Percentiles rank a stretch among this genome's conserved stretches.
Evolutionary conservation across 352 stramenopile genomes (phyloP).

Genomic region (Pythium aphanidermatum): DNA sequence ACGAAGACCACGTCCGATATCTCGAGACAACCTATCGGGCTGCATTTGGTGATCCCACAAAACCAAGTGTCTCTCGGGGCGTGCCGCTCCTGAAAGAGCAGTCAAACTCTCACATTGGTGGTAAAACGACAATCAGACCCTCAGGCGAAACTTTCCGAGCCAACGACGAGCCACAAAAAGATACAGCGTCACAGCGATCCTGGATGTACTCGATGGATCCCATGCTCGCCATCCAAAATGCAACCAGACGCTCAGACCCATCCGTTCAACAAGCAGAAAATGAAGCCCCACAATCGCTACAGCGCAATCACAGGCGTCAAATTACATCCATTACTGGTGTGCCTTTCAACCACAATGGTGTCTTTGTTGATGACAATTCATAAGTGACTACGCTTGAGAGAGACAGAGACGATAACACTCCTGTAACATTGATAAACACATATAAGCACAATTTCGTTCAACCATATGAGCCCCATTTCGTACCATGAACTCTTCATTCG

Average conservation of each 20-base stretch:
- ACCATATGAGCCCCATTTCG: not conserved
- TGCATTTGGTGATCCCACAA: conserved; percentile 33
- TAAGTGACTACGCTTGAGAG: conserved; percentile 11
- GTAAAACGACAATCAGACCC: conserved; percentile 53
- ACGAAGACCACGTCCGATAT: conserved; percentile 41
- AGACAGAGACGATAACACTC: conserved; percentile 70
- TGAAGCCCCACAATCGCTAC: not conserved
- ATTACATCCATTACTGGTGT: conserved; percentile 58
- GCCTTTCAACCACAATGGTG: conserved; percentile 41
- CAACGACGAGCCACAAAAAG: conserved; percentile 50
- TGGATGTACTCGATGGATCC: conserved; percentile 76
- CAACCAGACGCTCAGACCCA: conserved; percentile 8
- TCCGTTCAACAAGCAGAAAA: not conserved
- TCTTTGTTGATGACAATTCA: conserved; percentile 64
- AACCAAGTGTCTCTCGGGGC: no score
- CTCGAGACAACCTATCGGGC: conserved; percentile 61
- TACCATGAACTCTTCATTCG: conserved; percentile 82
- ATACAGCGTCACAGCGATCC: conserved; percentile 63
- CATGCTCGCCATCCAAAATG: conserved; percentile 37
- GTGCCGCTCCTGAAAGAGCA: no score
- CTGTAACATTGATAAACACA: conserved; percentile 20
- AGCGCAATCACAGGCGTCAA: conserved; percentile 27
- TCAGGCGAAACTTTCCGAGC: conserved; percentile 61
- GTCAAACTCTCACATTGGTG: conserved; percentile 52
- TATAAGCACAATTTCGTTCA: no score